phyloP scores from a whole-genome alignment of 225 moss, liverwort and hornwort genomes.

The Physcomitrium patens region DNA sequence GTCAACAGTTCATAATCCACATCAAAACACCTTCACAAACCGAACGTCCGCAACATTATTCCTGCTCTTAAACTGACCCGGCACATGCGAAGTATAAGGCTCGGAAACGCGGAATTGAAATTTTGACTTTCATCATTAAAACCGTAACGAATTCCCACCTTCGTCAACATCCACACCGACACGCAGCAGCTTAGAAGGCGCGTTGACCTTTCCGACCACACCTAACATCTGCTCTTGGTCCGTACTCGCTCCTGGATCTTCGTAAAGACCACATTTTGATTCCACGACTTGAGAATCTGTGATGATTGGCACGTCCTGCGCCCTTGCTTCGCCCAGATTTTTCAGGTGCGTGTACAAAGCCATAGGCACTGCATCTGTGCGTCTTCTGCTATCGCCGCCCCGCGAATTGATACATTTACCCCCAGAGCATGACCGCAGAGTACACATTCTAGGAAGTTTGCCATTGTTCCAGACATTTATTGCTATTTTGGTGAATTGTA shows the following conservation, averaged over 20 bases:
- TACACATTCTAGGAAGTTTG: constrained; percentile 17
- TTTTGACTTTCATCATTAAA: not conserved
- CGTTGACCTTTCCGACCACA: constrained; percentile 38
- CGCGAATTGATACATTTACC: constrained; percentile 34
- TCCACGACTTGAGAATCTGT: constrained; percentile 41
- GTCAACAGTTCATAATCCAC: not conserved
- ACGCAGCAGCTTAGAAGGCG: constrained; percentile 61
- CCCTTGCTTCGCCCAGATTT: constrained; percentile 48
- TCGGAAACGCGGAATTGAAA: constrained; percentile 2
- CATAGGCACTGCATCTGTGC: constrained; percentile 42
- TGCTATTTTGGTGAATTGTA: constrained; percentile 4
- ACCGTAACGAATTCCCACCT: constrained; percentile 45
- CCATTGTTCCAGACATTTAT: constrained; percentile 22
- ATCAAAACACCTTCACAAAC: not conserved
- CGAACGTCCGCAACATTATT: not conserved
- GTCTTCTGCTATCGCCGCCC: constrained; percentile 25
- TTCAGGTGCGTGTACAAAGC: constrained; percentile 39
- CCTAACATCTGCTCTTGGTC: constrained; percentile 51
- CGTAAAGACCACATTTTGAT: constrained; percentile 25
- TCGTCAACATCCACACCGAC: constrained; percentile 98
- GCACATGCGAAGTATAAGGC: not conserved
- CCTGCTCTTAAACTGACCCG: too few species aligned
- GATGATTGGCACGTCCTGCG: constrained; percentile 21
- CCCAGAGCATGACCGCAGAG: constrained; percentile 37
- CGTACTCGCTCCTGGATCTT: constrained; percentile 25